These are phyloP conservation scores for Sporisorium graminicola DNA, from an alignment of 1,284 basidiomycete genomes.

Conservation along the genomic window DNA sequence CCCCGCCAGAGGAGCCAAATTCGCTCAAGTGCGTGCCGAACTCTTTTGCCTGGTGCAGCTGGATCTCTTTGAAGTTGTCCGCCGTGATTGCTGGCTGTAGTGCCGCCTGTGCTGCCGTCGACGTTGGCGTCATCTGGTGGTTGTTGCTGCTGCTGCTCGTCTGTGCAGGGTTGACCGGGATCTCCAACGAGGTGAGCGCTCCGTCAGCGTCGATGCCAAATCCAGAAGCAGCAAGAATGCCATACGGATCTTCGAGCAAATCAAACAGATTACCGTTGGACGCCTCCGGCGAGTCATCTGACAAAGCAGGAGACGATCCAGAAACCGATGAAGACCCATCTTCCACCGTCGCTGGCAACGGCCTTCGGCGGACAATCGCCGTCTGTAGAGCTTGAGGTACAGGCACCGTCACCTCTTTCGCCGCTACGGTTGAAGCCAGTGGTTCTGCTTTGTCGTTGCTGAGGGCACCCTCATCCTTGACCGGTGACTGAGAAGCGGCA, in stretches of 20 bases:
- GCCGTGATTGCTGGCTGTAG: conserved; percentile 34
- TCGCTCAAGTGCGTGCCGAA: conserved; percentile 53
- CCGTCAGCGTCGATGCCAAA: conserved; percentile 51
- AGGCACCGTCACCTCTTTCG: conserved; percentile 3
- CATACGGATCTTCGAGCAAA: conserved; percentile 66
- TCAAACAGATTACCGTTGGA: conserved; percentile 49
- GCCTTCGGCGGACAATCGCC: conserved; percentile 34
- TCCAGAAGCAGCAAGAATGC: conserved; percentile 60
- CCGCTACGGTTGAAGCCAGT: background rate
- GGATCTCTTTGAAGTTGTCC: conserved; percentile 58
- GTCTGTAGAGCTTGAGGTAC: background rate
- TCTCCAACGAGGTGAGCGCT: conserved; percentile 26
- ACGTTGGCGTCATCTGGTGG: conserved; percentile 22
- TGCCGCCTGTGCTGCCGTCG: background rate
- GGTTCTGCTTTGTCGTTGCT: conserved; percentile 1
- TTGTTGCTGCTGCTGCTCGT: background rate
- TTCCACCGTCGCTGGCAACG: conserved; percentile 66
- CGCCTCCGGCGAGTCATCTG: conserved; percentile 35
- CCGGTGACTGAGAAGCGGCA: conserved; percentile 10
- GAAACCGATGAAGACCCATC: conserved; percentile 59
- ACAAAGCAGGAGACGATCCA: conserved; percentile 39
- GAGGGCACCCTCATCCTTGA: conserved; percentile 3
- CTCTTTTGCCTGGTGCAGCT: conserved; percentile 53
- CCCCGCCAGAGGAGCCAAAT: conserved; percentile 53
- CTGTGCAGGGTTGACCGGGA: background rate